Evolutionary conservation across 176 grass and related monocot genomes (phyloP).

Genomic region (Phoenix dactylifera): DNA sequence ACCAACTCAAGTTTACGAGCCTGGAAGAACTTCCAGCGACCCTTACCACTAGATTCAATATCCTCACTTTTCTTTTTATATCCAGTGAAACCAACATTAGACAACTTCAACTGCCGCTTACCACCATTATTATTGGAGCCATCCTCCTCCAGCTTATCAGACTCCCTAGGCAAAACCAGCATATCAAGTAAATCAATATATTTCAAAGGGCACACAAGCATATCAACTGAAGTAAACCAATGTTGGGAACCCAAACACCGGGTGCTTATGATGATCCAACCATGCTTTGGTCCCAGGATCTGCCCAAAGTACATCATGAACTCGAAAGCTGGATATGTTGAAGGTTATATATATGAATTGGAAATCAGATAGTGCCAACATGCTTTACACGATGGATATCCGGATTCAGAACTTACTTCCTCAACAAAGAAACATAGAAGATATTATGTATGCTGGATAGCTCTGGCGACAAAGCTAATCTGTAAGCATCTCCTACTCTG

Average conservation of each 20-base stretch:
- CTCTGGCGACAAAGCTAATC: too few species aligned
- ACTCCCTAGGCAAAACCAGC: constrained; percentile 38
- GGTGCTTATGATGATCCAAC: constrained; percentile 70
- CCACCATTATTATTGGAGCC: constrained; percentile 23
- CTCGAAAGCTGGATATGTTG: background rate
- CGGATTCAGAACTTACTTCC: constrained; percentile 36
- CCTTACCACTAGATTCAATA: constrained; percentile 79
- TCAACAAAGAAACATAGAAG: too few species aligned
- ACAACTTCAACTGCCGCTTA: constrained; percentile 64
- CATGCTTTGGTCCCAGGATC: constrained; percentile 89
- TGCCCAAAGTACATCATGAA: constrained; percentile 21
- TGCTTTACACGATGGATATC: constrained; percentile 73
- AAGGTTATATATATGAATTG: constrained; percentile 7
- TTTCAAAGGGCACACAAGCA: too few species aligned
- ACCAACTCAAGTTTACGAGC: constrained; percentile 63
- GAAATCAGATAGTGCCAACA: constrained; percentile 1
- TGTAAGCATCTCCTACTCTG: too few species aligned
- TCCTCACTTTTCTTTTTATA: constrained; percentile 77
- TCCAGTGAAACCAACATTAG: constrained; percentile 67
- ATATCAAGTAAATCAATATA: too few species aligned
- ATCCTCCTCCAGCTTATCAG: constrained; percentile 70
- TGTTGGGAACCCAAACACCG: constrained; percentile 77
- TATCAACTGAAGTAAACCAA: constrained; percentile 63
- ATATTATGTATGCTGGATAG: too few species aligned
- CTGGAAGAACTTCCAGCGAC: constrained; percentile 85